Conservation (phyloP, 805 yeast species). For the Yarrowia bubula region DNA sequence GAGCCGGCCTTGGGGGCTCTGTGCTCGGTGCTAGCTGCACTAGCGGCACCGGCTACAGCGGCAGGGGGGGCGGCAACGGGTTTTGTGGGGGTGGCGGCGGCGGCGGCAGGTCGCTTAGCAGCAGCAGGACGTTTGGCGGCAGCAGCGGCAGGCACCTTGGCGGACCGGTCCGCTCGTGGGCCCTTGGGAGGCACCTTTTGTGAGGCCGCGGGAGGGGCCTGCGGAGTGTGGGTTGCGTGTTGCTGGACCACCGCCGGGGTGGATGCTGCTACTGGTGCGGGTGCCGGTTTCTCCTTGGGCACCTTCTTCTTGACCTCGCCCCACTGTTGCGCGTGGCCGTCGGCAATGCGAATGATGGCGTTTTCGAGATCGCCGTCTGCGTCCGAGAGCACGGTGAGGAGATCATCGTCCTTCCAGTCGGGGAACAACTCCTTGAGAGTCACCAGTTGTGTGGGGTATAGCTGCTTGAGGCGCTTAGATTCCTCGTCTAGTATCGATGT, state of each 20-base stretch:
- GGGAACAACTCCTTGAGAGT: slow-evolving; percentile 85
- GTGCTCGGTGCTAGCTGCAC: slow-evolving; percentile 30
- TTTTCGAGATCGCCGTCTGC: slow-evolving; percentile 67
- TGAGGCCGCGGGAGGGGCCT: slow-evolving; percentile 18
- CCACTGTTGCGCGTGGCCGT: slow-evolving; percentile 90
- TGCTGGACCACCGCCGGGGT: slow-evolving; percentile 19
- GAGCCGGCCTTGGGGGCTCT: slow-evolving; percentile 29
- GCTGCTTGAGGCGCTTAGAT: slow-evolving; percentile 39
- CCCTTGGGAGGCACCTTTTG: slow-evolving; percentile 31
- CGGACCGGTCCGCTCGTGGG: slow-evolving; percentile 32
- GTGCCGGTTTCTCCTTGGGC: slow-evolving; percentile 29
- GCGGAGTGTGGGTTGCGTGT: slow-evolving; percentile 32
- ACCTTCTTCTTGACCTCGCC: slow-evolving; percentile 73
- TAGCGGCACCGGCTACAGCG: slow-evolving; percentile 29
- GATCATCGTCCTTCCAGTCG: slow-evolving; percentile 88
- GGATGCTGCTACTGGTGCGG: slow-evolving; percentile 26
- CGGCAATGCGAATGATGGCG: slow-evolving; percentile 82
- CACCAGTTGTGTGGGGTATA: slow-evolving; percentile 42
- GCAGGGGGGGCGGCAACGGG: slow-evolving; percentile 28
- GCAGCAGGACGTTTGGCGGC: not conserved
- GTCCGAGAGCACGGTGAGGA: slow-evolving; percentile 71
- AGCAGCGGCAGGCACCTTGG: slow-evolving; percentile 13
- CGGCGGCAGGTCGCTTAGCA: not conserved
- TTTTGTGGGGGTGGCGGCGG: not conserved
- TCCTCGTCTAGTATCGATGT: slow-evolving; percentile 34